Base-by-base conservation (phyloP, 441 rosid species). In the Euphorbia schlechtendalii region DNA sequence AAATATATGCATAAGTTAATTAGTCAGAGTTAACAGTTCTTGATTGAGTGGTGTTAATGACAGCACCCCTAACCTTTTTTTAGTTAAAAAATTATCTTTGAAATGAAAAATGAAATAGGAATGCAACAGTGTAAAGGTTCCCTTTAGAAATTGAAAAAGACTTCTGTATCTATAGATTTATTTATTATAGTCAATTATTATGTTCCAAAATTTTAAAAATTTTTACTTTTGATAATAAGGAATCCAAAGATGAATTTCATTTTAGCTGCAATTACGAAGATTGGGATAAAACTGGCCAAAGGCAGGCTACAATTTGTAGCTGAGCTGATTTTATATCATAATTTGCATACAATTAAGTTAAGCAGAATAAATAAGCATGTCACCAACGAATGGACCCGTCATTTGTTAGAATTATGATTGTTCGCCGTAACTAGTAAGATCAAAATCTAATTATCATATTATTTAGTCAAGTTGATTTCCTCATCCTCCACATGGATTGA, bases 81-180 rank as follows among this genome's bases (percentile, higher is more conserved):
- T 36, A 36, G 9, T 36, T 3, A 36, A 36, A 36, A 36, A 36
- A 36, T 36, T 22, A 32, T 30, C n/a, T 41, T 25, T 10, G 46
- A 52, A 56, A 66, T 48, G 6, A 48, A 48, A 48, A 48, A n/a
- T n/a, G n/a, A n/a, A n/a, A n/a, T 49, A 49, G 21, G 54, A 49
- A 18, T 9, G 7, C 25, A 18, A 51, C 25, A 51, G 51, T 58
- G 9, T 38, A 66, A 56, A 40, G 12, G 74, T 22, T 54, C 63
- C 62, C 59, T 74, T 70, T 70, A 56, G 56, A 24, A 38, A 64
- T 72, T 70, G 11, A 61, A 68, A 68, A 75, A 30, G 36, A 43
- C 17, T 6, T 43, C 54, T 59, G 49, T 5, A n/a, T 10, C 45
- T 45, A 40, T 63, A 56, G 21, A 56, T 61, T 69, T 49, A 32